Conservation (phyloP, 2,329 filamentous ascomycete species). For the Penicillium janthinellum region DNA sequence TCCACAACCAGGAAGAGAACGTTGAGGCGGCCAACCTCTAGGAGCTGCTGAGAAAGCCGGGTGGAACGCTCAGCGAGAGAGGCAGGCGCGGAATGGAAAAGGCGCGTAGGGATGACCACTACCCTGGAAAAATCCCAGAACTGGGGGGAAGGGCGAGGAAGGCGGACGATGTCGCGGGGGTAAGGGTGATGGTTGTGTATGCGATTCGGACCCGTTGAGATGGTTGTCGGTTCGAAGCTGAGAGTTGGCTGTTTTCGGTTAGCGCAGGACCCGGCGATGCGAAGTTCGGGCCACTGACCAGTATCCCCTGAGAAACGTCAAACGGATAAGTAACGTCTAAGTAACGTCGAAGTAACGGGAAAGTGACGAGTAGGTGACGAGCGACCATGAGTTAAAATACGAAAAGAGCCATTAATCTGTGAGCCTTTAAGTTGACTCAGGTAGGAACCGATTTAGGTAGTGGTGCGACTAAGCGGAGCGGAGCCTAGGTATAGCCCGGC, state of each 20-base stretch:
- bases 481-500: neutral
- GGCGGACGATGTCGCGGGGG: constrained; percentile 23
- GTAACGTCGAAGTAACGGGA: too few species aligned
- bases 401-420: too few species aligned
- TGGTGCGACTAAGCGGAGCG: neutral
- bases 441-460: neutral
- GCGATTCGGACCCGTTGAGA: constrained; percentile 36
- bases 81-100: constrained; percentile 25
- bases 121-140: constrained; percentile 29
- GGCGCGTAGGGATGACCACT: constrained; percentile 25
- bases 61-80: constrained; percentile 11
- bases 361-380: too few species aligned
- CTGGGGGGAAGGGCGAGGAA: constrained; percentile 27
- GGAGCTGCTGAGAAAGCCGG: constrained; percentile 15
- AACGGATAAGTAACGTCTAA: too few species aligned
- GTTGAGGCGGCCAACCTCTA: constrained; percentile 30
- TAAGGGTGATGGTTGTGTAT: constrained; percentile 33
- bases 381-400: too few species aligned
- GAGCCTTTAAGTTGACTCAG: too few species aligned
- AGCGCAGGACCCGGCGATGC: constrained; percentile 33
- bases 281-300: neutral
- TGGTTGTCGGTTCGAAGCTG: constrained; percentile 44
- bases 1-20: constrained; percentile 34
- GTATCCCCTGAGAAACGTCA: too few species aligned
- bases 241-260: constrained; percentile 46